A percentile compares a stretch with the other conserved stretches of the same genome.
Evolutionary conservation across 768 basidiomycete genomes (phyloP).

Genomic region (Pisolithus marmoratus): DNA sequence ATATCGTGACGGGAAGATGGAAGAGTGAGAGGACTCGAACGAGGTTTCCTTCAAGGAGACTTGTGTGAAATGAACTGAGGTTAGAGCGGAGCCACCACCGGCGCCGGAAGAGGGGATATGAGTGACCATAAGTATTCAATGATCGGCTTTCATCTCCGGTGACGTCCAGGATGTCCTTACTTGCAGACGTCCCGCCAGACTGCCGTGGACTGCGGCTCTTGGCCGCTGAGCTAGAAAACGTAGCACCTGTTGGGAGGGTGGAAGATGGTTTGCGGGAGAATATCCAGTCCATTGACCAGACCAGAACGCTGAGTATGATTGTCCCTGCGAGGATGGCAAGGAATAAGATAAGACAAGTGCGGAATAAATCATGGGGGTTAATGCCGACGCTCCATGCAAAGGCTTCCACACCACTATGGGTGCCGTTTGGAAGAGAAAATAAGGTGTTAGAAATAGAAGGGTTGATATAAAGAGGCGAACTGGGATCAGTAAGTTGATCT

Average conservation of each 20-base stretch:
- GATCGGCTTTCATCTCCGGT: conserved; percentile 26
- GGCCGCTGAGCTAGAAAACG: conserved; percentile 7
- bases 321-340: conserved; percentile 69
- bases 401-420: conserved; percentile 62
- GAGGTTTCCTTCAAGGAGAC: conserved; percentile 83
- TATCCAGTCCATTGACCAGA: conserved; percentile 69
- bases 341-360: conserved; percentile 78
- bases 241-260: conserved; percentile 14
- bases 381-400: conserved; percentile 85
- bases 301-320: conserved; percentile 58
- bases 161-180: conserved; percentile 48
- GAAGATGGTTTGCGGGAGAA: conserved; percentile 24
- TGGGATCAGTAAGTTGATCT: conserved; percentile 63
- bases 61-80: conserved; percentile 75
- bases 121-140: conserved; percentile 19
- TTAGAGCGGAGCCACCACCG: conserved; percentile 39
- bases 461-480: conserved; percentile 77
- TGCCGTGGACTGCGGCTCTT: conserved; percentile 36
- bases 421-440: conserved; percentile 61
- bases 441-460: conserved; percentile 61
- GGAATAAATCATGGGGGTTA: conserved; percentile 75
- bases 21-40: conserved; percentile 88
- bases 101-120: conserved; percentile 22
- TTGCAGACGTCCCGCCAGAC: conserved; percentile 26
- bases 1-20: conserved; percentile 91